Evolutionary conservation across 2,329 filamentous ascomycete genomes (phyloP), one percentile per base, ranked within the genome.

Genomic region (Microsporum canis): DNA sequence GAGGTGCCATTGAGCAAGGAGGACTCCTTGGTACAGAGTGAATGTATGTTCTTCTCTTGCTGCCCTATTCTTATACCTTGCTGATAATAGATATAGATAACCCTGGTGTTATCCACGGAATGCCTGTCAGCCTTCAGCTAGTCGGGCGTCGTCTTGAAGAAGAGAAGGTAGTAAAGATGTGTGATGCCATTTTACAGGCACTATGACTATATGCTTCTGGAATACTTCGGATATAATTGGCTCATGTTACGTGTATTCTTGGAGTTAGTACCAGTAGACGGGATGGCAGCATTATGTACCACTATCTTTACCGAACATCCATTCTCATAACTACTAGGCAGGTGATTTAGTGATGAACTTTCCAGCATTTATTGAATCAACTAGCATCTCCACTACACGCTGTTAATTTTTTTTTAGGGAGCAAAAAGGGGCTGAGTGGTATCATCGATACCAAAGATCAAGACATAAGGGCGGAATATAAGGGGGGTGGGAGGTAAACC

Each of bases 11-110:
- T 76, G n/a, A 76, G 70, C 60, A 75, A 76, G 0, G 56, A 70
- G 1, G 80, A 83, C 60, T 68, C 70, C 60, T 66, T 70, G 47
- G 76, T 77, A n/a, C 76, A 77, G 67, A 71, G 76, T 59, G 72
- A 77, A 31, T 84, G 79, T 82, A 66, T 73, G 79, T 72, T 29
- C 8, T 33, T 43, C 27, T 31, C 27, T 43, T 3, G 5, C n/a
- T 45, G 4, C 34, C 27, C 3, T 27, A 23, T 23, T 17, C 36
- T 5, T 47, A 34, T 7, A 33, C 3, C 10, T 34, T 3, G 23
- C 27, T 29, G 3, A 27, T 68, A 60, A 8, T 1, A 5, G 4
- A 45, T 39, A 7, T 58, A 79, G 77, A 81, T 66, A 78, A 81
- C 65, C 72, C 78, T 0, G 73, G 78, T 29, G 68, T 73, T 1